Percentiles rank a stretch among this genome's conserved stretches.
Conservation (phyloP, 1,284 basidiomycete genomes). For the Ganoderma lucidum region DNA sequence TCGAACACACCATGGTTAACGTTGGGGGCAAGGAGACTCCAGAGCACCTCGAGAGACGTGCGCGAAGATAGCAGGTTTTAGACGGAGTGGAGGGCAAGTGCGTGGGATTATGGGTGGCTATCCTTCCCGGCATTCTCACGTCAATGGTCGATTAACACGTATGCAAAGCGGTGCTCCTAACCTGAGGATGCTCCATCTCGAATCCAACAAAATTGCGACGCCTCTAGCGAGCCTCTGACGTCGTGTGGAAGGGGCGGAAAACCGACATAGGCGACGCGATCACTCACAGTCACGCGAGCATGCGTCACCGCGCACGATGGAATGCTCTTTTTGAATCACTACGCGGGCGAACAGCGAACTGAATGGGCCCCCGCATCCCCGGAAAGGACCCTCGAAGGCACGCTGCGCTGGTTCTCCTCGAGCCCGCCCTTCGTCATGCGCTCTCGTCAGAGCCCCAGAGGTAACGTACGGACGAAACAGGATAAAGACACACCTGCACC, state of each 20-base stretch:
- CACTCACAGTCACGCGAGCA: conserved; percentile 11
- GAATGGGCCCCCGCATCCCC: conserved; percentile 14
- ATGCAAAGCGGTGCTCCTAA: conserved; percentile 20
- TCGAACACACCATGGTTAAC: background rate
- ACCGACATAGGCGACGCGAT: background rate
- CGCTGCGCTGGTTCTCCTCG: conserved; percentile 10
- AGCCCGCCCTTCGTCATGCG: conserved; percentile 2
- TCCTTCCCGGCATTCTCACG: background rate
- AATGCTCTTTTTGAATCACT: conserved; percentile 2
- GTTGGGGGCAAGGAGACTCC: background rate
- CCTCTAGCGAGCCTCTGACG: background rate
- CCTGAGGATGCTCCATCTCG: background rate
- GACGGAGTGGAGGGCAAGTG: conserved; percentile 10
- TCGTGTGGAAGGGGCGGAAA: background rate
- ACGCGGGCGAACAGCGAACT: conserved; percentile 13
- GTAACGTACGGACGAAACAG: conserved; percentile 3
- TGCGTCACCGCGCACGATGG: conserved; percentile 8
- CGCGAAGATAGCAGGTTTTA: conserved; percentile 1
- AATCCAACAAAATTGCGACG: background rate
- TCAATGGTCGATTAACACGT: conserved; percentile 12
- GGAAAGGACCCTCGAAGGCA: conserved; percentile 14
- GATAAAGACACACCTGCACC: background rate
- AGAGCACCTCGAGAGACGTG: background rate
- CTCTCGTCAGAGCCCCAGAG: conserved; percentile 1
- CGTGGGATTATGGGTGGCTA: conserved; percentile 17